Base-by-base conservation (phyloP, 2,329 filamentous ascomycete genomes). In the Exserohilum rostratum region DNA sequence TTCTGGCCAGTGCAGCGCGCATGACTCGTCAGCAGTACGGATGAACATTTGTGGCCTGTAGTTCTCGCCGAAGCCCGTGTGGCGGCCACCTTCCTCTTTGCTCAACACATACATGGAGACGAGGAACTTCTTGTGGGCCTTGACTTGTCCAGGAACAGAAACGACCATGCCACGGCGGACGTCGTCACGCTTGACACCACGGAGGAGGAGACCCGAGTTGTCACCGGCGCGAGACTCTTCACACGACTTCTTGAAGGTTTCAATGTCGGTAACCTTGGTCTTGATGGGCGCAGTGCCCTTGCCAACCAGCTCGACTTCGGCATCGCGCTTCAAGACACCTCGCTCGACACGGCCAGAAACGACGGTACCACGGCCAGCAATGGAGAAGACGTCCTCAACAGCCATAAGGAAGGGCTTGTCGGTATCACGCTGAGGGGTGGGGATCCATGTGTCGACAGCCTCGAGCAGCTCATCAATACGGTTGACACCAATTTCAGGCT, bases 361-460 rank as follows among this genome's bases (percentile, higher is more conserved):
- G 67, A 99, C 95, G 61, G 95, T 99, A 78, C 95, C 95, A 85
- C 95, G 93, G 57, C 95, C 95, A 45, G 79, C 76, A 57, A 82
- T 82, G 64, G 79, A 82, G 74, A 82, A 82, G 66, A 81, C 80
- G 56, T 83, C 80, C 83, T 99, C 95, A 58, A 99, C 86, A 58
- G 93, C 95, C 93, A 99, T 97, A 76, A 99, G 84, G 89, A 99
- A 99, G 62, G 95, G 95, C 86, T 98, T 98, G 75, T 98, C 93
- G 68, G 93, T 85, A 76, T 96, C 90, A 82, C 95, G 93, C 80
- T 90, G 79, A 53, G 96, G 95, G 35, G 93, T 97, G 58, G 95
- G 95, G 75, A 99, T 99, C 93, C 95, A 99, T 59, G 84, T 83
- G 78, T 99, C 95, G 59, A 99, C 92, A 52, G 92, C 90, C 62